phyloP scores from a whole-genome alignment of 768 basidiomycete genomes.

The Dioszegia crocea region DNA sequence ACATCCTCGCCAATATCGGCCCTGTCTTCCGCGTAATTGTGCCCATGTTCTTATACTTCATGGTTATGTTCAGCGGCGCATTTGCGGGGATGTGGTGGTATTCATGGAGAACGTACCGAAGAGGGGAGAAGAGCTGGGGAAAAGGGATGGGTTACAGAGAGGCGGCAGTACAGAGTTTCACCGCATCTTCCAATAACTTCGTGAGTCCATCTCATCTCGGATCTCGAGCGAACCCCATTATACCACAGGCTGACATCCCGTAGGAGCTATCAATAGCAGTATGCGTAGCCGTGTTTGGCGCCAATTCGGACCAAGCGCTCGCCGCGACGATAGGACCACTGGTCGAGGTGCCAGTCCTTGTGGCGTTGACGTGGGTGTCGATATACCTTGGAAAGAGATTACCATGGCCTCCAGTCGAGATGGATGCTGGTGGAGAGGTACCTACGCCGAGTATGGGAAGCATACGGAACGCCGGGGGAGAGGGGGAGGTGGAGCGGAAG shows the following conservation, averaged over 20 bases:
- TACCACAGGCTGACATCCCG: not conserved
- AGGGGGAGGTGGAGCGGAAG: not conserved
- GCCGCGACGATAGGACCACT: slow-evolving; percentile 61
- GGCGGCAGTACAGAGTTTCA: slow-evolving; percentile 74
- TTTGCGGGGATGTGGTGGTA: slow-evolving; percentile 60
- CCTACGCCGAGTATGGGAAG: not conserved
- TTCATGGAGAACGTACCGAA: slow-evolving; percentile 50
- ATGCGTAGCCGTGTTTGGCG: slow-evolving; percentile 70
- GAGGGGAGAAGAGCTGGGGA: slow-evolving; percentile 59
- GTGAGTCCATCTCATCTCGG: slow-evolving; percentile 3
- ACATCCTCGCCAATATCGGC: slow-evolving; percentile 69
- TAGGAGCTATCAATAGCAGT: slow-evolving; percentile 76
- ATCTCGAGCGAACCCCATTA: no score
- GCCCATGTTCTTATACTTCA: slow-evolving; percentile 70
- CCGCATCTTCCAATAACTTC: slow-evolving; percentile 66
- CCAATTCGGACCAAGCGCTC: slow-evolving; percentile 70
- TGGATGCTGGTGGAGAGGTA: not conserved
- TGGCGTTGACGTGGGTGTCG: slow-evolving; percentile 56
- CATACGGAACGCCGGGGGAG: not conserved
- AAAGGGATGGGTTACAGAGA: slow-evolving; percentile 59
- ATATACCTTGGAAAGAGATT: slow-evolving; percentile 12
- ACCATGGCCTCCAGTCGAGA: slow-evolving; percentile 8
- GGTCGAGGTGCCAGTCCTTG: slow-evolving; percentile 65
- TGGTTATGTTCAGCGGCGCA: slow-evolving; percentile 67
- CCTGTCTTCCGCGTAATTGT: slow-evolving; percentile 76